Evolutionary conservation across 2,329 filamentous ascomycete species (phyloP).

Genomic region (Penicillium olsonii): DNA sequence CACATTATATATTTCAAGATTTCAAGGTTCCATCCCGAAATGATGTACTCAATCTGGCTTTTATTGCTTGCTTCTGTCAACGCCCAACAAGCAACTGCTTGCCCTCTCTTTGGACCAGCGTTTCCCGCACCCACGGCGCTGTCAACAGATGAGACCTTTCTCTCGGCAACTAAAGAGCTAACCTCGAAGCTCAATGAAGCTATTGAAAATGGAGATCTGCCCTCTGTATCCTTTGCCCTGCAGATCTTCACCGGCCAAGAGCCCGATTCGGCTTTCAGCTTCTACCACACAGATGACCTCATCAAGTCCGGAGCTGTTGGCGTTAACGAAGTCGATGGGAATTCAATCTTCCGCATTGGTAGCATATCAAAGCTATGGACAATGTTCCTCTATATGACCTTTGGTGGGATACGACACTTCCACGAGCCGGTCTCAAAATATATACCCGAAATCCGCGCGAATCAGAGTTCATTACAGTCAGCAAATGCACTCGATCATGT

Average conservation of each 20-base stretch:
- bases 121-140: conserved; percentile 10
- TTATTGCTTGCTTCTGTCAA: background rate
- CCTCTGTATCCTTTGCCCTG: conserved; percentile 40
- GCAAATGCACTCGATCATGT: conserved; percentile 8
- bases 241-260: conserved; percentile 42
- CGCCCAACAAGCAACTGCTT: background rate
- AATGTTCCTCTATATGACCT: conserved; percentile 37
- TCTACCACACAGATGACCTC: conserved; percentile 38
- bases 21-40: background rate
- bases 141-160: background rate
- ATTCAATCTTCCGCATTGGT: conserved; percentile 48
- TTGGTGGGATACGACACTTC: conserved; percentile 21
- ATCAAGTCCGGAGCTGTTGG: conserved; percentile 31
- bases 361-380: conserved; percentile 49
- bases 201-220: conserved; percentile 1
- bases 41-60: background rate
- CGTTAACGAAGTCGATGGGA: conserved; percentile 37
- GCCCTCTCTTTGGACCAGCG: conserved; percentile 8
- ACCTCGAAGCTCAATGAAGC: conserved; percentile 2
- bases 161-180: background rate
- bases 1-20: too few relatives aligned
- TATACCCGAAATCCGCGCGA: conserved; percentile 24
- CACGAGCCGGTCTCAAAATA: conserved; percentile 26
- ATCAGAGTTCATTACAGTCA: background rate
- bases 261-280: conserved; percentile 19